Evolutionary conservation across 2,329 filamentous ascomycete species (phyloP), one percentile per base, ranked within the genome.

Genomic region (Calonectria montana): DNA sequence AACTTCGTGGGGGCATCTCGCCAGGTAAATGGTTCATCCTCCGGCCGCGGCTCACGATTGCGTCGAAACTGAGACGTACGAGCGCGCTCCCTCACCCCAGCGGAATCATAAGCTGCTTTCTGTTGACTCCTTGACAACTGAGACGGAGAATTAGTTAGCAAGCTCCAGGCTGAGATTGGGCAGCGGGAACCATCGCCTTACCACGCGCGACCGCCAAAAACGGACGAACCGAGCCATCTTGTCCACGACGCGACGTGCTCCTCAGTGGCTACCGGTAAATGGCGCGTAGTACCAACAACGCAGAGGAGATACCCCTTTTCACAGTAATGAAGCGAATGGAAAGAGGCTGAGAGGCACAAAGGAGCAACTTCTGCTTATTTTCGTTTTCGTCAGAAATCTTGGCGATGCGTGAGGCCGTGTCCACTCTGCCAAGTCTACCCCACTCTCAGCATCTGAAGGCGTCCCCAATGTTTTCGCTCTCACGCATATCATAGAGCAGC

Each of bases 1-100:
- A 80, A 61, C 48, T 81, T 84, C 23, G 31, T 50, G 3, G 65
- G 55, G 2, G 65, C 35, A 31, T 67, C 39, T 4, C 55, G 57
- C 65, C 65, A 67, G n/a, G 57, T 43, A 23, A 57, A 57, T 23
- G 57, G 57, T 16, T 57, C 53, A 9, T 39, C 57, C n/a, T 62
- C 35, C 4, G 8, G 31, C 6, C 39, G 53, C 9, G 57, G 43
- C 23, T 23, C 29, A 57, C 53, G 53, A 18, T 37, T 43, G 37
- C 57, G 57, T 16, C 39, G 57, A 62, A 23, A 7, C 5, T 21
- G 21, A 7, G 23, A 25, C 16, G 25, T 43, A 25, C 37, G 39
- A 3, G 31, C 35, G 23, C 57, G 57, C 6, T 57, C 53, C 37
- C 53, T 57, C 21, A 13, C 53, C 25, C 6, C 53, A 16, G 13